Evolutionary conservation across 2,329 filamentous ascomycete species (phyloP).

Genomic region (Huntiella omanensis): DNA sequence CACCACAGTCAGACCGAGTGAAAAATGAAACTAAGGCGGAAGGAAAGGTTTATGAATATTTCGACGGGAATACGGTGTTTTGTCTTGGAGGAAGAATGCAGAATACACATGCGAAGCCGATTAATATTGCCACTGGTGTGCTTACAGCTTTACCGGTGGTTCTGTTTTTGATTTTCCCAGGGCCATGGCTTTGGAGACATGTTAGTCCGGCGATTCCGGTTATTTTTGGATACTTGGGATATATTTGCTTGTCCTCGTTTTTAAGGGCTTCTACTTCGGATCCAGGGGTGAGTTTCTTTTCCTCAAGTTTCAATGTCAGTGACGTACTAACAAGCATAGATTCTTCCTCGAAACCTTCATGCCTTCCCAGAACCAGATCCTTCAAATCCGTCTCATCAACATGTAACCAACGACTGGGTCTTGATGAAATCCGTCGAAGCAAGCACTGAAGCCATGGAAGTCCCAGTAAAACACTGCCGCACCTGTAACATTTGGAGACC

Average conservation of each 20-base stretch:
- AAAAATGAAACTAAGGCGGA: conserved; percentile 19
- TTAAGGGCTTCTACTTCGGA: conserved; percentile 82
- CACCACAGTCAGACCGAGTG: conserved; percentile 21
- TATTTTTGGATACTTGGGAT: conserved; percentile 78
- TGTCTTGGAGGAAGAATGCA: conserved; percentile 71
- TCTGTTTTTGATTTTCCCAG: conserved; percentile 74
- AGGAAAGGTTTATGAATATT: conserved; percentile 77
- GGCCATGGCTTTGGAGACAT: conserved; percentile 68
- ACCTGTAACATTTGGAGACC: conserved; percentile 96
- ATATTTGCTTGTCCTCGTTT: conserved; percentile 82
- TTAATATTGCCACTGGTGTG: conserved; percentile 73
- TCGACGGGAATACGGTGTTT: conserved; percentile 83
- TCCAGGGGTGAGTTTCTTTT: conserved; percentile 55
- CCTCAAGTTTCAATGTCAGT: neutral
- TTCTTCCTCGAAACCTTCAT: conserved; percentile 81
- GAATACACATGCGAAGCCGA: conserved; percentile 69
- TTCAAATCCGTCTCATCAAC: conserved; percentile 69
- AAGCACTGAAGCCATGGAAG: conserved; percentile 78
- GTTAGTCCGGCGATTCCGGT: conserved; percentile 79
- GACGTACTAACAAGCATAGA: conserved; percentile 29
- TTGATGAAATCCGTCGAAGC: conserved; percentile 66
- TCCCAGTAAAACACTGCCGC: conserved; percentile 94
- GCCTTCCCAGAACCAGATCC: conserved; percentile 60
- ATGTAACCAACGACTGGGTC: conserved; percentile 83
- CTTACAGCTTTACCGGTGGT: conserved; percentile 60